Base-by-base conservation (phyloP, 257 asterid species). In the Vinca minor region DNA sequence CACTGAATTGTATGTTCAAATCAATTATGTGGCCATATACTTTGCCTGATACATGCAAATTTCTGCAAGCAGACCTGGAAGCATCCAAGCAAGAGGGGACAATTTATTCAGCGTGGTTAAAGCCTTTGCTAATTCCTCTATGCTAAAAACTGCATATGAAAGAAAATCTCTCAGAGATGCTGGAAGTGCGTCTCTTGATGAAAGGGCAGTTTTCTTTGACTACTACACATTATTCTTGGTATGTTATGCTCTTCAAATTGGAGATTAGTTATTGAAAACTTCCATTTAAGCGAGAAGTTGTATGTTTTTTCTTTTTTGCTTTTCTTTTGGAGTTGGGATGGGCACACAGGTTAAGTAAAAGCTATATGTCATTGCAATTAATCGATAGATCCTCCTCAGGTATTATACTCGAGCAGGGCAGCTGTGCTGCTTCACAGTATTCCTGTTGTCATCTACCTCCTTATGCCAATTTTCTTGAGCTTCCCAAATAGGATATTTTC, bases 31-130 rank as follows among this genome's bases (percentile, higher is more conserved):
- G 53, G 63, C 66, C 67, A 62, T 62, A 20, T 63, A 59, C 62
- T 77, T 70, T 63, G 50, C 72, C 75, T 85, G 64, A 81, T 67
- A 55, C 61, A 39, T 60, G 39, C 13, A 44, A 45, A 59, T 76
- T 75, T 70, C 68, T 64, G 61, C 36, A 52, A 73, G 63, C 68
- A 93, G 97, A 73, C 97, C 96, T 66, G 99, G 99, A 79, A 93
- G 99, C 91, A 81, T 93, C 77, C 99, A 93, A 84, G 97, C 91
- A 25, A 96, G 99, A 2, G 99, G 99, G 73, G 99, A 93, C 58
- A 93, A 93, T 78, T 72, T 93, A 71, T 59, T 80, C 65, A 82
- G 85, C 73, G 29, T 87, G 61, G 71, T 93, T 84, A 89, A 83
- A 79, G 89, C 95, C 74, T 87, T 93, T 74, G 70, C 91, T 67